Evolutionary conservation across 2,329 filamentous ascomycete species (phyloP), one percentile per base, ranked within the genome.

Genomic region (Aureobasidium sp.): DNA sequence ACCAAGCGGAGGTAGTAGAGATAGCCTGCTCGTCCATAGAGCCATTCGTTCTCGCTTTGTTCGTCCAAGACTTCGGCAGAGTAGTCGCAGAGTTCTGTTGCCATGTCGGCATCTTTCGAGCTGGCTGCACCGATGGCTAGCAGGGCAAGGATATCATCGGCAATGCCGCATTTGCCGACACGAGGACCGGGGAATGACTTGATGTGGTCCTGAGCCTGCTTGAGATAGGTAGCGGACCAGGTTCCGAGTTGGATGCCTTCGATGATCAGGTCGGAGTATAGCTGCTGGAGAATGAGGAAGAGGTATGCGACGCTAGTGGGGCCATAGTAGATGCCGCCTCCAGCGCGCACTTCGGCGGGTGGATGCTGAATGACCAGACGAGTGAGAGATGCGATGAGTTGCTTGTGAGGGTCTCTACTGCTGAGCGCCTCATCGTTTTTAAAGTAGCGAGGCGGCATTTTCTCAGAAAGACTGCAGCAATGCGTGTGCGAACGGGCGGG

Each of bases 1-100:
- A 86, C 79, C 55, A 86, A 68, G 1, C 85, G 75, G 35, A 88
- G 73, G 38, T 86, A 70, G 63, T 87, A 88, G 21, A 88, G 71
- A 50, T 81, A 79, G 0, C 85, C 85, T 1, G 84, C 81, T 10
- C 83, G 76, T 5, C 85, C 85, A 63, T 84, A 82, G 5, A 85
- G 68, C 66, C 83, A 77, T 62, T 88, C 84, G 51, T 85, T 80
- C 38, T 73, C 71, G 22, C 76, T 75, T 2, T 73, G 71, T 0
- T 61, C 56, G 47, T 73, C 69, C 10, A 72, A 65, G 44, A 74
- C 75, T 41, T 79, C 73, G 6, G 65, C 70, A 8, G 71, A 67
- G 61, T 74, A 75, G 58, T 75, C 71, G 64, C 74, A 76, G n/a
- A 77, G 66, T 56, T 75, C 70, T 48, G 68, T 68, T 10, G 72